phyloP scores from a whole-genome alignment of 2,329 filamentous ascomycete species.

The Claviceps pusilla region DNA sequence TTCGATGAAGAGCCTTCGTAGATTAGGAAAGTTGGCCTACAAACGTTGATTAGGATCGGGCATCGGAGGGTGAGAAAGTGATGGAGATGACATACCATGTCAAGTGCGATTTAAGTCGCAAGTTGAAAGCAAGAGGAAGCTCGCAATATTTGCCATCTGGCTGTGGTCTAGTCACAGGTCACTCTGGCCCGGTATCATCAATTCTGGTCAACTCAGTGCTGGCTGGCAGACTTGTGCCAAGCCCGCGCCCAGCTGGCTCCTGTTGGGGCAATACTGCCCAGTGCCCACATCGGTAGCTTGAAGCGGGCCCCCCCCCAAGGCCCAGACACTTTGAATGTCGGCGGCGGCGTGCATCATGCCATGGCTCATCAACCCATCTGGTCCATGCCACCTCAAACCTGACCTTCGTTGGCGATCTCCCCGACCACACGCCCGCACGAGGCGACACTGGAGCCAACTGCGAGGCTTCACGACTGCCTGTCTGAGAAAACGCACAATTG shows the following conservation, averaged over 20 bases:
- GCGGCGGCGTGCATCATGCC: not conserved
- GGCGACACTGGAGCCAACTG: not conserved
- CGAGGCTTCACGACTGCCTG: not conserved
- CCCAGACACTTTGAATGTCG: too few relatives aligned
- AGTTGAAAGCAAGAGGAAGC: too few relatives aligned
- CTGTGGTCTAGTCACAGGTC: too few relatives aligned
- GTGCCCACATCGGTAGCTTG: not conserved
- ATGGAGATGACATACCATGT: conserved; percentile 1
- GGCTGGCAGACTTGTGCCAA: too few relatives aligned
- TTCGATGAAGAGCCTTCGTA: conserved; percentile 92
- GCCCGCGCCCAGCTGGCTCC: too few relatives aligned
- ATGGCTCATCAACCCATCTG: not conserved
- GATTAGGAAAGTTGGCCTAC: conserved; percentile 75
- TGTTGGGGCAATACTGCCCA: too few relatives aligned
- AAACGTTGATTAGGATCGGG: not conserved
- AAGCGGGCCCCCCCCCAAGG: too few relatives aligned
- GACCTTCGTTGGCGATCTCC: not conserved
- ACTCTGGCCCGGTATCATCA: too few relatives aligned
- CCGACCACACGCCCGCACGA: not conserved
- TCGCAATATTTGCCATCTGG: too few relatives aligned
- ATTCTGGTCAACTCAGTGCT: too few relatives aligned
- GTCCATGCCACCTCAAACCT: not conserved
- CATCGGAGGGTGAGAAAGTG: not conserved
- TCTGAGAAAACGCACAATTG: not conserved
- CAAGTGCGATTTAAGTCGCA: not conserved